These are phyloP conservation scores for Ustilago crameri DNA, from an alignment of 1,284 basidiomycete genomes.

Conservation along the genomic window DNA sequence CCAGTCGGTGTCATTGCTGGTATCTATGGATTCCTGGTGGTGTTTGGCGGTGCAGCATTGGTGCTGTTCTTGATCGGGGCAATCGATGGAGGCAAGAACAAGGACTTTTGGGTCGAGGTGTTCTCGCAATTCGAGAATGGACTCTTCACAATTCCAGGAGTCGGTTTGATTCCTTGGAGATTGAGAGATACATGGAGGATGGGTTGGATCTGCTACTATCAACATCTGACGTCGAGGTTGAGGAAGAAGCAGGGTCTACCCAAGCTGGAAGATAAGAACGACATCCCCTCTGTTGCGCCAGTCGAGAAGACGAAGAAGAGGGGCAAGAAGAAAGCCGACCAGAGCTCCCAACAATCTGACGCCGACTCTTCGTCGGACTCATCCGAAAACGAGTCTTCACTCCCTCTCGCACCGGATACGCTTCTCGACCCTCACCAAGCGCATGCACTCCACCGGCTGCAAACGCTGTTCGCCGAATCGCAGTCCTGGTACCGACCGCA, in stretches of 20 bases:
- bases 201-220: conserved; percentile 76
- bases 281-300: conserved; percentile 70
- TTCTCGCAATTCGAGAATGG: conserved; percentile 81
- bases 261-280: conserved; percentile 35
- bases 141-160: conserved; percentile 80
- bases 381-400: background rate
- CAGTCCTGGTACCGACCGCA: conserved; percentile 81
- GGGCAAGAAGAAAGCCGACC: background rate
- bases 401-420: conserved; percentile 10
- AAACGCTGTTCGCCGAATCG: conserved; percentile 37
- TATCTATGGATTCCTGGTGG: conserved; percentile 77
- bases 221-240: conserved; percentile 36
- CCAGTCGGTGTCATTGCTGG: conserved; percentile 76
- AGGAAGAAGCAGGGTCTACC: conserved; percentile 40
- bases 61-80: conserved; percentile 44
- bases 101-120: conserved; percentile 76
- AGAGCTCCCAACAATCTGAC: conserved; percentile 23
- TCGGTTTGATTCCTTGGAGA: conserved; percentile 76
- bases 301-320: conserved; percentile 66
- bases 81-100: conserved; percentile 44
- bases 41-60: conserved; percentile 49
- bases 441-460: conserved; percentile 21
- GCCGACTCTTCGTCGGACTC: conserved; percentile 6
- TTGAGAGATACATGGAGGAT: conserved; percentile 80
- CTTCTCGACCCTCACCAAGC: conserved; percentile 39